Evolutionary conservation across 2,329 filamentous ascomycete genomes (phyloP), one percentile per base, ranked within the genome.

Genomic region (Cladorrhinum sp.): DNA sequence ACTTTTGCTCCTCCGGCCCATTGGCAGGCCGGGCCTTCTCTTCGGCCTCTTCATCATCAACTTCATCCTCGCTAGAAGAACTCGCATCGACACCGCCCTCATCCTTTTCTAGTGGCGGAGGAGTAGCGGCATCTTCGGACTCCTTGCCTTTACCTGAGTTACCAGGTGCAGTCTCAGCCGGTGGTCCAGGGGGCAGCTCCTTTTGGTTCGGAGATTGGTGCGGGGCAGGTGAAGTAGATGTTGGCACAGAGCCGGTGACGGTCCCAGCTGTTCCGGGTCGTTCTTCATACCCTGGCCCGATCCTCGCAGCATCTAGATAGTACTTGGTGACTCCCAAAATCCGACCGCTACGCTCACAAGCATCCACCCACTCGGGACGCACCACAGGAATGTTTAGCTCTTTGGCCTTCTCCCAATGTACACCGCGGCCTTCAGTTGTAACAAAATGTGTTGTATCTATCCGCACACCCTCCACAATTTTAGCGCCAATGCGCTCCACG

Each of bases 361-460:
- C 93, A 68, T 96, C 90, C 27, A 99, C 85, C 95, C 95, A 99
- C 75, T 99, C 95, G 20, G 95, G 95, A 41, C 95, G 85, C 22
- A 99, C 95, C 10, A 99, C 92, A 7, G 95, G 95, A 58, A 99
- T 96, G 74, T 98, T 99, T 85, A 93, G 96, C 79, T 98, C 93
- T 27, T 93, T 88, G 1, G 95, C 95, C 79, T 95, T 96, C 77
- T 99, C 95, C 95, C 95, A 99, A 12, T 89, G 84, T 55, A 90
- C 83, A 29, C 95, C 95, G 59, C 93, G 82, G 27, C 93, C 93
- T 74, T 99, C 95, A 9, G 92, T 96, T 65, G 93, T 98, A 62
- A 99, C 92, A 73, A 99, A 99, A 76, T 99, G 95, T 16, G 95
- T 99, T 0, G 95, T 99, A 74, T 99, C 95, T 71, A 99, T 98